Evolutionary conservation across 257 asterid genomes (phyloP), one percentile per base, ranked within the genome.

Genomic region (Cordia subcordata): DNA sequence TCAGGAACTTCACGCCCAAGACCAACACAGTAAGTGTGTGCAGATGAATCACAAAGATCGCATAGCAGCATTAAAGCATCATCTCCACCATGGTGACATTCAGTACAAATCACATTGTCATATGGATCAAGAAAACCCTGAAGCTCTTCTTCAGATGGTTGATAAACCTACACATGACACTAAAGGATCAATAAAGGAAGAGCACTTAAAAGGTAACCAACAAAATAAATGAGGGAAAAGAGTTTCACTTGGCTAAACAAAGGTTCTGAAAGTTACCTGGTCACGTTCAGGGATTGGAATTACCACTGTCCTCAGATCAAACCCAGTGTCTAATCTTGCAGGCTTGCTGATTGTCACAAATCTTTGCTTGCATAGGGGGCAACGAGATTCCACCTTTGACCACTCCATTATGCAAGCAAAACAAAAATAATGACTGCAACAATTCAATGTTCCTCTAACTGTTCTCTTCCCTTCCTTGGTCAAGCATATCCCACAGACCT

Each of bases 311-410:
- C 78, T 73, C 70, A 65, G 62, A 68, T 80, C 84, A 67, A 68
- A 75, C 27, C 81, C 78, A 46, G 77, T 77, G 60, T 77, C 79
- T 1, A 69, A 72, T 74, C 75, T 81, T 39, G 84, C 81, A 44
- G 80, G 74, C 72, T 82, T 85, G 59, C 83, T 75, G 68, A 90
- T 90, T 42, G 82, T 80, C 52, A 70, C 52, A 77, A 87, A 87
- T 73, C 96, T 73, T 73, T 90, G 95, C 79, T 90, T 90, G 84
- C 96, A 90, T 27, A 87, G 79, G 16, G 98, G 95, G 63, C 95
- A 90, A n/a, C 96, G 89, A 10, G 98, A 85, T 69, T 90, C 98
- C 68, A 90, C 95, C 75, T 87, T 90, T 21, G 98, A 87, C 98
- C 98, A 90, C 69, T 85, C 98, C 87, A 81, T 77, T 66, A 90